These are phyloP conservation scores for Exophiala xenobiotica DNA, from an alignment of 2,329 filamentous ascomycete genomes.

Conservation along the genomic window DNA sequence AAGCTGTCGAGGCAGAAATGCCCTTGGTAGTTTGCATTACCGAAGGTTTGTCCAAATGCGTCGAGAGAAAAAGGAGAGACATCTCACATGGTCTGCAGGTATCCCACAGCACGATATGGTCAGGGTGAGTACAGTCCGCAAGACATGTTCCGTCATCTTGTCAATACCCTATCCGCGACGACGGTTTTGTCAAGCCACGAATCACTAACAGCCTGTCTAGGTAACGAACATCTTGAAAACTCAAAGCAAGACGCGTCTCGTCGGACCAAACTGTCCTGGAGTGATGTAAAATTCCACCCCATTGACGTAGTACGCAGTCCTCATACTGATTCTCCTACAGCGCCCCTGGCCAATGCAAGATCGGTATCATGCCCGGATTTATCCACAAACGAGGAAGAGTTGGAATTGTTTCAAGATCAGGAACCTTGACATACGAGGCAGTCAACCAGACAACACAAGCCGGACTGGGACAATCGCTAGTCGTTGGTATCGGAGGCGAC, in stretches of 20 bases:
- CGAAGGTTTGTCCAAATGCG: constrained; percentile 10
- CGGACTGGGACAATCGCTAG: constrained; percentile 94
- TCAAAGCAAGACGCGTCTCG: constrained; percentile 92
- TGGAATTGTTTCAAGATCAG: constrained; percentile 96
- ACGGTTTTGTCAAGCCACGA: no score
- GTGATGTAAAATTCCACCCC: constrained; percentile 98
- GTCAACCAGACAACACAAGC: constrained; percentile 99
- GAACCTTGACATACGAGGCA: constrained; percentile 98
- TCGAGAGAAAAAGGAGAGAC: constrained; percentile 46
- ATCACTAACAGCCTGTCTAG: constrained; percentile 5
- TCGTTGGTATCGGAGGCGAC: constrained; percentile 97
- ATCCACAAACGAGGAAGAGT: constrained; percentile 99
- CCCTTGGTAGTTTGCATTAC: constrained; percentile 77
- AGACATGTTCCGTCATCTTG: background rate
- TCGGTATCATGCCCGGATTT: constrained; percentile 99
- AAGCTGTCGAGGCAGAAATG: constrained; percentile 90
- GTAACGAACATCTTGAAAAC: constrained; percentile 95
- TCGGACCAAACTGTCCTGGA: constrained; percentile 97
- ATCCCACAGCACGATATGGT: constrained; percentile 75
- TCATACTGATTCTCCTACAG: constrained; percentile 51
- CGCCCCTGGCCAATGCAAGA: constrained; percentile 92
- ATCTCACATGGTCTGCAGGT: constrained; percentile 46
- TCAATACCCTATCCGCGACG: background rate
- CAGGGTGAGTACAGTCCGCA: constrained; percentile 56
- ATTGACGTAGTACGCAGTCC: constrained; percentile 67